These are phyloP conservation scores for Iberis pinnata DNA, from an alignment of 345 rosid genomes.

Conservation along the genomic window DNA sequence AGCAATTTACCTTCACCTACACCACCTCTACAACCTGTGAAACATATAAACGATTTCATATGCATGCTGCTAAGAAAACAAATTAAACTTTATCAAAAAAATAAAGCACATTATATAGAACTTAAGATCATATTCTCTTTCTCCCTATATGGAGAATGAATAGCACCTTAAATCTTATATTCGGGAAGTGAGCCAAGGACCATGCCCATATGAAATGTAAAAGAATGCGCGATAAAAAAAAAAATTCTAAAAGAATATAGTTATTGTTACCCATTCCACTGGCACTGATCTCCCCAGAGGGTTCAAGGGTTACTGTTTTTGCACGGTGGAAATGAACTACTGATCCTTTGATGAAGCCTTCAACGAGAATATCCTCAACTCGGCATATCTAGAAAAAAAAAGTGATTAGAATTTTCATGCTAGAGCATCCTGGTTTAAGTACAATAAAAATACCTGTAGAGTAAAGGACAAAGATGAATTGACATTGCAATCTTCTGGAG, in stretches of 20 bases:
- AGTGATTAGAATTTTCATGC: slow-evolving; percentile 23
- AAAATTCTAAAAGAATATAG: slow-evolving; percentile 21
- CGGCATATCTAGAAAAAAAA: slow-evolving; percentile 68
- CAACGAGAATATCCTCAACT: slow-evolving; percentile 86
- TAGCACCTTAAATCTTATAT: slow-evolving; percentile 20
- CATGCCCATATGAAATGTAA: slow-evolving; percentile 22
- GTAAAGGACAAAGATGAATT: slow-evolving; percentile 92
- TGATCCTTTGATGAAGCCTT: slow-evolving; percentile 87
- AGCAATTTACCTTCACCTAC: slow-evolving; percentile 68
- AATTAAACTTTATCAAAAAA: too few species aligned
- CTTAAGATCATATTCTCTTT: slow-evolving; percentile 10
- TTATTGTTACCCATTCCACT: slow-evolving; percentile 71
- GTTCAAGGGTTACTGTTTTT: slow-evolving; percentile 61
- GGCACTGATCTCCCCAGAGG: slow-evolving; percentile 82
- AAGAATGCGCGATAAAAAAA: slow-evolving; percentile 27
- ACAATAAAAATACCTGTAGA: slow-evolving; percentile 62
- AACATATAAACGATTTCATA: slow-evolving; percentile 21
- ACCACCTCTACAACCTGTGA: slow-evolving; percentile 90
- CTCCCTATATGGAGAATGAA: slow-evolving; percentile 14
- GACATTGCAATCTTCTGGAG: slow-evolving; percentile 99
- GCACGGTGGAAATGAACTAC: slow-evolving; percentile 96
- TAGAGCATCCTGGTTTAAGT: slow-evolving; percentile 11
- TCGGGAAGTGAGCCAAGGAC: slow-evolving; percentile 14
- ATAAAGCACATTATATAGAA: too few species aligned
- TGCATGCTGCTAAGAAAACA: slow-evolving; percentile 13